A percentile compares a stretch with the other conserved stretches of the same genome.
These are phyloP conservation scores for Stevia rebaudiana DNA, from an alignment of 140 eudicot genomes.

Conservation along the genomic window DNA sequence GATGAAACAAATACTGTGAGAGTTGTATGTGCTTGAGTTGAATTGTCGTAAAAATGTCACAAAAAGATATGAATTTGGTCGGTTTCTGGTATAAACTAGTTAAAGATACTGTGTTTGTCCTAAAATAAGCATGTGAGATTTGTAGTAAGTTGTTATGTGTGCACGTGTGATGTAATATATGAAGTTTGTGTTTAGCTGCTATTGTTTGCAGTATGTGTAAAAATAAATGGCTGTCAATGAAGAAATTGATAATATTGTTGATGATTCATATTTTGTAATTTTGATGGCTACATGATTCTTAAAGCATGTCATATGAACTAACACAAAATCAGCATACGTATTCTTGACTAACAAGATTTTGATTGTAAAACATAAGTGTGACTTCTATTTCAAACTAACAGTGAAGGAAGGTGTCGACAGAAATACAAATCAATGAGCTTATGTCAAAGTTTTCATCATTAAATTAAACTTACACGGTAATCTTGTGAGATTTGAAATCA, in stretches of 20 bases:
- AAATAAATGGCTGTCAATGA: background rate
- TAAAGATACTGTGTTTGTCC: constrained; percentile 7
- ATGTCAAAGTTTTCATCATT: background rate
- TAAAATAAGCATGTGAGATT: constrained; percentile 19
- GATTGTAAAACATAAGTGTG: background rate
- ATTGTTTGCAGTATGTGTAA: background rate
- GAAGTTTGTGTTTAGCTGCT: background rate
- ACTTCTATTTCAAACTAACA: background rate
- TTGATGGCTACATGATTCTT: background rate
- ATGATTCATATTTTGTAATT: background rate
- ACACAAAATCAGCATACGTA: background rate
- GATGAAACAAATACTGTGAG: constrained; percentile 33
- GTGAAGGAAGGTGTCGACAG: background rate
- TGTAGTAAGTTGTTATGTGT: background rate
- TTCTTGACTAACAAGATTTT: background rate
- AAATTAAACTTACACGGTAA: constrained; percentile 17
- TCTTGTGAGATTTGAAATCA: constrained; percentile 10
- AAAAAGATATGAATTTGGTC: background rate
- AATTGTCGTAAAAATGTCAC: background rate
- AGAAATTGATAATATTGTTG: background rate
- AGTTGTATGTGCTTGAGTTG: constrained; percentile 29
- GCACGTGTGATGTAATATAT: background rate
- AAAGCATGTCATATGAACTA: background rate
- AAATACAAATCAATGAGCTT: constrained; percentile 15
- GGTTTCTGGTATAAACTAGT: background rate